phyloP scores from a whole-genome alignment of 2,329 filamentous ascomycete genomes.

The Daldinia eschscholtzii region DNA sequence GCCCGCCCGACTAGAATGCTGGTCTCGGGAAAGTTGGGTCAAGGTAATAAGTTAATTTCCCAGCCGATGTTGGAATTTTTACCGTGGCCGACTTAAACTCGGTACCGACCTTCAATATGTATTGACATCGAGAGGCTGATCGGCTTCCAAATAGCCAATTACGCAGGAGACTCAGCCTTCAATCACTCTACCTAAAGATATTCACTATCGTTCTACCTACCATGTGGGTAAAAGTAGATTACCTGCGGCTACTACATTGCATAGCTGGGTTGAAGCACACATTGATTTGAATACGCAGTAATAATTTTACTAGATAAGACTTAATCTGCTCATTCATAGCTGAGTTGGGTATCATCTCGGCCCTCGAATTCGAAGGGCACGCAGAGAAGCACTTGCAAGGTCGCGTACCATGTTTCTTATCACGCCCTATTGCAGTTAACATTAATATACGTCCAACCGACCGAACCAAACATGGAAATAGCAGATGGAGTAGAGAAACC shows the following conservation, averaged over 20 bases:
- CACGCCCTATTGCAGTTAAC: slow-evolving; percentile 9
- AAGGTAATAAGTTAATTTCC: background rate
- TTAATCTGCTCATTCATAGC: slow-evolving; percentile 27
- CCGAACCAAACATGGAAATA: slow-evolving; percentile 11
- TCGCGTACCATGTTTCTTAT: background rate
- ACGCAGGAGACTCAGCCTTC: background rate
- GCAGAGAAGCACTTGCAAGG: slow-evolving; percentile 22
- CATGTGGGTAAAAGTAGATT: background rate
- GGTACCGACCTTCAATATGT: background rate
- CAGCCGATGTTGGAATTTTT: background rate
- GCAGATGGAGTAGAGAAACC: slow-evolving; percentile 31
- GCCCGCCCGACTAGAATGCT: no score
- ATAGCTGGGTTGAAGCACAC: background rate
- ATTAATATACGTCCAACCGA: slow-evolving; percentile 10
- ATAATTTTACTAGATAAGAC: slow-evolving; percentile 4
- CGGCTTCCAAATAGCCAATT: background rate
- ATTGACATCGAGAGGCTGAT: background rate
- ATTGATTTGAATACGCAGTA: background rate
- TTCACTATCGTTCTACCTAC: background rate
- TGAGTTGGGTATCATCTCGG: slow-evolving; percentile 41
- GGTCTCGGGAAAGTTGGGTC: background rate
- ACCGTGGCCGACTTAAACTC: background rate
- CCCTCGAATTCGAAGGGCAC: slow-evolving; percentile 12
- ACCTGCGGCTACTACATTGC: background rate
- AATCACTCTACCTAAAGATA: background rate